Base-by-base conservation (phyloP, 352 stramenopile genomes). In the Globisporangium heterothallicum region DNA sequence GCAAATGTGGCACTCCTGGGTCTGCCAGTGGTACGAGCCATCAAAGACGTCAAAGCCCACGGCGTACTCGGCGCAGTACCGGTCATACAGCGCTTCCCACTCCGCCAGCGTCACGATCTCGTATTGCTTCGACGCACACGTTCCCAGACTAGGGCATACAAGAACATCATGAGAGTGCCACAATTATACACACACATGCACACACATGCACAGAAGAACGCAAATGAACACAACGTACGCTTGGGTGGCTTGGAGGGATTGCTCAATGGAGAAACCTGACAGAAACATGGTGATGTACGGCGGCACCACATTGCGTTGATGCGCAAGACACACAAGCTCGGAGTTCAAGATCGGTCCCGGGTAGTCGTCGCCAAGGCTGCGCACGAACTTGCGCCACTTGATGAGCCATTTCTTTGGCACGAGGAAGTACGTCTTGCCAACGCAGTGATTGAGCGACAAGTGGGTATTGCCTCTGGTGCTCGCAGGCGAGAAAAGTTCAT, bases 221-320 rank as follows among this genome's bases (percentile, higher is more conserved):
- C 10, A 19, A 57, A 14, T 18, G 13, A 42, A 2, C 6, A 25
- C 6, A 32, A 80, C 70, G 53, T 70, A 87, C 78, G 59, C 74
- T 66, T 94, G 81, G 0, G 77, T 88, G 13, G 74, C 72, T 34
- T 84, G 78, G 42, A 90, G 71, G 30, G 79, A 87, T 38, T 88
- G 66, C 40, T 92, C 78, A 24, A 93, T 69, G 19, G 79, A 84
- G 48, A 86, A 92, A 4, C 82, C 84, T 0, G 74, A 86, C 51
- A 94, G 64, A 61, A 94, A 94, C 66, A 94, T 87, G 25, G 78
- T 91, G 46, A 94, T 86, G 51, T 91, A 89, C 10, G 78, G 68
- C 36, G 84, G 84, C 40, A 93, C 73, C 41, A 94, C 84, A 9
- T 81, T 82, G 16, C 74, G 73, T 46, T 87, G 75, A 59, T 94